Evolutionary conservation across 2,329 filamentous ascomycete genomes (phyloP).

Genomic region (Phialophora chinensis): DNA sequence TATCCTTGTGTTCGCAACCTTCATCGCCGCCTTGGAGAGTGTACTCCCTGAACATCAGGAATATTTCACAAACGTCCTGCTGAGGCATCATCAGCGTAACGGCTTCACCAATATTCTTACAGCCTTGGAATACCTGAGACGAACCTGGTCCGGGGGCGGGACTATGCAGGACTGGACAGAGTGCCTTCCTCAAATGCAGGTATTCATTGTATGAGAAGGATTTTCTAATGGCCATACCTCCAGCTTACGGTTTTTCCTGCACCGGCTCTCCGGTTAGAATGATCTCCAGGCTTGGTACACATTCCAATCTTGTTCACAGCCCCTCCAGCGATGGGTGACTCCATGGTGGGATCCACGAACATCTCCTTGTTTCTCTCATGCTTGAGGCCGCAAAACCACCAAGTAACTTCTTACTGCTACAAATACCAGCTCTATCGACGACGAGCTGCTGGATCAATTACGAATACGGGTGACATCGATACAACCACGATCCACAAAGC

Average conservation of each 20-base stretch:
- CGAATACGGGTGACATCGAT: neutral
- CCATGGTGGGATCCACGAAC: neutral
- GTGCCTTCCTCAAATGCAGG: neutral
- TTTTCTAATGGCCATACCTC: neutral
- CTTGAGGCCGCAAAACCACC: too few relatives aligned
- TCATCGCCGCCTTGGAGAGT: neutral
- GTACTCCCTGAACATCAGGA: neutral
- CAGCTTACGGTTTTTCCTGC: neutral
- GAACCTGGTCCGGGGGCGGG: neutral
- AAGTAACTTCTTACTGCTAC: neutral
- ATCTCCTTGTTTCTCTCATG: neutral
- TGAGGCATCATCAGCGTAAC: slow-evolving; percentile 17
- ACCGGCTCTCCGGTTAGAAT: neutral
- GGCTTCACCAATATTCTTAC: neutral
- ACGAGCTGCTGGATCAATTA: neutral
- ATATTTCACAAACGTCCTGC: slow-evolving; percentile 15
- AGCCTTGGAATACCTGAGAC: neutral
- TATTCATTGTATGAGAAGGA: neutral
- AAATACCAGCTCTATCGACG: neutral
- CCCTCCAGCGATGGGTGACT: neutral
- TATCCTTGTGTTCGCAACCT: slow-evolving; percentile 4
- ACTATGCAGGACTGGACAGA: neutral
- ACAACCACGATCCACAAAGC: too few relatives aligned
- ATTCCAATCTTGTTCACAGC: neutral
- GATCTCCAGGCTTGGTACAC: neutral